Conservation (phyloP, 192 early-diverging fungal species). For the Coemansia sp. region DNA sequence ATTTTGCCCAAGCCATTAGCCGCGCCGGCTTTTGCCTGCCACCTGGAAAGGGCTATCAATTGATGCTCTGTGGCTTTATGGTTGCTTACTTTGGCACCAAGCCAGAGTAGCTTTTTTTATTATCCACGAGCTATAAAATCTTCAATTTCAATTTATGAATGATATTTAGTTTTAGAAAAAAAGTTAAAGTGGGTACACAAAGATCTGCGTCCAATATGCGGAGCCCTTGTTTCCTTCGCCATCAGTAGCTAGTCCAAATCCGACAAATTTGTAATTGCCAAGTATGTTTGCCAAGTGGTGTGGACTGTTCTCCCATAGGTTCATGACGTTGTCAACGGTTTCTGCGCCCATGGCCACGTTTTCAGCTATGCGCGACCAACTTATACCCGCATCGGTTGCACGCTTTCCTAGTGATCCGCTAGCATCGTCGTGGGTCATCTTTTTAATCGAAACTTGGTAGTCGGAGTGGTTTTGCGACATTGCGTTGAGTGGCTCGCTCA, state of each 20-base stretch:
- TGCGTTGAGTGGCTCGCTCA: not conserved
- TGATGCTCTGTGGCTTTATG: conserved; percentile 37
- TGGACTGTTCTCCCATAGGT: conserved; percentile 30
- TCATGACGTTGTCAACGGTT: conserved; percentile 21
- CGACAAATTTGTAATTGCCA: conserved; percentile 20
- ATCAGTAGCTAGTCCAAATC: conserved; percentile 15
- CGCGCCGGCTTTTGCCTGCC: conserved; percentile 82
- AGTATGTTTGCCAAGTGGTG: conserved; percentile 37
- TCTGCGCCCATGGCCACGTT: conserved; percentile 26
- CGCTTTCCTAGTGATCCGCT: conserved; percentile 12
- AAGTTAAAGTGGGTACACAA: conserved; percentile 7
- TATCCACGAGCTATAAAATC: not conserved
- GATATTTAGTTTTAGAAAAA: no score
- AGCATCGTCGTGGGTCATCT: conserved; percentile 37
- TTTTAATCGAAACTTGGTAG: conserved; percentile 18
- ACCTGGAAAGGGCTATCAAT: conserved; percentile 76
- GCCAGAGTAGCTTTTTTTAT: conserved; percentile 15
- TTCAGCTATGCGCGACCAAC: conserved; percentile 22
- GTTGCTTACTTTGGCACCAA: conserved; percentile 34
- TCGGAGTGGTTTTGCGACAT: conserved; percentile 26
- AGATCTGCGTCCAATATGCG: conserved; percentile 48
- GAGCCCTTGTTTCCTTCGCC: not conserved
- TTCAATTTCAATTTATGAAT: not conserved
- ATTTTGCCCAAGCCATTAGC: conserved; percentile 85
- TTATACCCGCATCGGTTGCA: conserved; percentile 13